Evolutionary conservation across 768 basidiomycete genomes (phyloP), one percentile per base, ranked within the genome.

Genomic region (Mycena amicta): DNA sequence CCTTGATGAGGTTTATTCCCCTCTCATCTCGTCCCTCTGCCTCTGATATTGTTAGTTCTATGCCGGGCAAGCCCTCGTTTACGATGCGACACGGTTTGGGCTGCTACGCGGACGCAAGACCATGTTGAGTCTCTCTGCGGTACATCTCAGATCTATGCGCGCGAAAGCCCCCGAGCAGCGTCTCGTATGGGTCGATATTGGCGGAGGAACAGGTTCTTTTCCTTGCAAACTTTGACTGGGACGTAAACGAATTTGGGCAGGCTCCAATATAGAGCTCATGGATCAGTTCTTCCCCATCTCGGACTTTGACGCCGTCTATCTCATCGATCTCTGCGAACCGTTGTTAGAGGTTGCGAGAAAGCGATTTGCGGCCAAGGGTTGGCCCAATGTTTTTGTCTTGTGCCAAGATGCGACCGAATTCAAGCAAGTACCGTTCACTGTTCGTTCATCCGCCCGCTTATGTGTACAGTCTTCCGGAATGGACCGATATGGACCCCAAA

Each of bases 151-250:
- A 22, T 16, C 47, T 2, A 33, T 63, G 20, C 58, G 58, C 27
- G 40, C 55, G 23, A 52, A 52, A 6, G 28, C 46, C 11, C 57
- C 62, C 31, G 26, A 47, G 13, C 80, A 81, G 66, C 76, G 77
- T 15, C 79, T 89, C 18, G 78, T 92, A 15, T 92, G 90, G 90
- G 79, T 92, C 18, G 90, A 92, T 67, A 84, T 92, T 55, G 88
- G 89, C 16, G 90, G 89, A 29, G 90, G 89, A 26, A 90, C 89
- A 13, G 83, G 83, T 80, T 41, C 52, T 67, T 43, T 53, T 47
- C 0, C 52, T 46, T 5, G 47, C 25, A 47, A 52, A 2, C 30
- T 37, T 18, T 23, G 8, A 31, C 28, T 30, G 53, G 4, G 40
- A 23, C 23, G 43, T 30, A 87, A 37, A 40, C 18, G 25, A 31